These are phyloP conservation scores for Thermochaetoides dissita DNA, from an alignment of 2,329 filamentous ascomycete species.

Conservation along the genomic window DNA sequence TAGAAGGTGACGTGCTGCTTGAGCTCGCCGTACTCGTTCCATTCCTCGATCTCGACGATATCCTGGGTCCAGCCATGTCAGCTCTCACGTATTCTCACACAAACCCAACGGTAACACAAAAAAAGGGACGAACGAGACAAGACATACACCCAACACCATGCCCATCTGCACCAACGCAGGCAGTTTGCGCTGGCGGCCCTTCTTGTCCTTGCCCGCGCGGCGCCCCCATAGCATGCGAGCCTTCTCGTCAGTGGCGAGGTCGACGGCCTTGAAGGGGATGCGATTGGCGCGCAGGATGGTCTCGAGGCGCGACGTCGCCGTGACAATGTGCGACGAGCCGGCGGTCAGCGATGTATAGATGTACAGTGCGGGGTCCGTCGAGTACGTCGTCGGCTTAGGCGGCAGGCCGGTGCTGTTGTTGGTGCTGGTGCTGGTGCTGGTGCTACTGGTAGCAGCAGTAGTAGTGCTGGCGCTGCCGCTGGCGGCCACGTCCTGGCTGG, in stretches of 20 bases:
- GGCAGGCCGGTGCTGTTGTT: too few relatives aligned
- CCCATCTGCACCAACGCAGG: conserved; percentile 82
- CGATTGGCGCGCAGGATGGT: conserved; percentile 92
- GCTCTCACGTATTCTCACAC: neutral
- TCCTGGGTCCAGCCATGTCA: conserved; percentile 41
- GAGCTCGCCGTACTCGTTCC: conserved; percentile 97
- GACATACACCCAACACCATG: conserved; percentile 66
- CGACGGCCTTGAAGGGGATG: conserved; percentile 83
- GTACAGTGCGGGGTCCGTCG: conserved; percentile 58
- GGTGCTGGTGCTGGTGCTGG: too few relatives aligned
- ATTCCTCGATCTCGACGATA: conserved; percentile 87
- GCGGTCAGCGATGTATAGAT: conserved; percentile 94
- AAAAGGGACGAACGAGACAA: neutral
- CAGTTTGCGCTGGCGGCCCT: conserved; percentile 56
- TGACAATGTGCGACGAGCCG: conserved; percentile 90
- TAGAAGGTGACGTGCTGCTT: conserved; percentile 67
- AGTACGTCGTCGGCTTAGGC: conserved; percentile 12
- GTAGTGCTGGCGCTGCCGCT: too few relatives aligned
- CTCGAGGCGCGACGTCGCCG: conserved; percentile 86
- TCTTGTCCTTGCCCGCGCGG: conserved; percentile 57
- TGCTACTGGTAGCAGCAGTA: too few relatives aligned
- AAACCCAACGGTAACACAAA: conserved; percentile 2
- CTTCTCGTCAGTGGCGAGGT: conserved; percentile 79
- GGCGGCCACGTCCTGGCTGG: too few relatives aligned
- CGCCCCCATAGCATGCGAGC: conserved; percentile 81